A percentile compares a stretch with the other conserved stretches of the same genome.
phyloP scores from a whole-genome alignment of 805 yeast genomes.

The Spathaspora boniae region DNA sequence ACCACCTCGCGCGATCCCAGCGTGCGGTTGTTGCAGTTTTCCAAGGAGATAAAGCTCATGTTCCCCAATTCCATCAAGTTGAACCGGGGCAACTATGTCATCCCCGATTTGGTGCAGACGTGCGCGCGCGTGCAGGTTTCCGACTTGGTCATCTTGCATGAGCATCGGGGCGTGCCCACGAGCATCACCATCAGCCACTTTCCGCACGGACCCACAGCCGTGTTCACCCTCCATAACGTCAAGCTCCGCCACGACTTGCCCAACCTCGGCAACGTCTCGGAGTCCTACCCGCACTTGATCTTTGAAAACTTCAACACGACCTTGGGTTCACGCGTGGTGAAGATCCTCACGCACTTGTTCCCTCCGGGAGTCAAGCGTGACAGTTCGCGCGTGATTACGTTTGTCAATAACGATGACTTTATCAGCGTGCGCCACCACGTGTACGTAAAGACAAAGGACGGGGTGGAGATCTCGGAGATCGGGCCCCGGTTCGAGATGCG shows the following conservation, averaged over 20 bases:
- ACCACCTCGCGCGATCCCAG: slow-evolving; percentile 94
- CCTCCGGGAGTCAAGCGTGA: slow-evolving; percentile 97
- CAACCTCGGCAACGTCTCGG: slow-evolving; percentile 82
- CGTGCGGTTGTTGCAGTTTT: slow-evolving; percentile 79
- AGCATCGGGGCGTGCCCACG: slow-evolving; percentile 98
- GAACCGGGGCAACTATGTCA: slow-evolving; percentile 89
- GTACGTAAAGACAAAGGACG: slow-evolving; percentile 82
- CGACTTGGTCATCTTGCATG: slow-evolving; percentile 84
- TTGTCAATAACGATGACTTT: slow-evolving; percentile 85
- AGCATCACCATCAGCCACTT: slow-evolving; percentile 89
- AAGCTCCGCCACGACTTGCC: slow-evolving; percentile 89
- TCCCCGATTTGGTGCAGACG: slow-evolving; percentile 79
- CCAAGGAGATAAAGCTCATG: slow-evolving; percentile 85
- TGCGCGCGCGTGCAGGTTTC: slow-evolving; percentile 79
- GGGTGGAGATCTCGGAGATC: slow-evolving; percentile 89
- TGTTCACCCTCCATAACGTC: slow-evolving; percentile 91
- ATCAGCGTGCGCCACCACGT: slow-evolving; percentile 95
- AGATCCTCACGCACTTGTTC: slow-evolving; percentile 80
- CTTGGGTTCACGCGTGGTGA: slow-evolving; percentile 78
- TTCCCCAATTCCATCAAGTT: slow-evolving; percentile 87
- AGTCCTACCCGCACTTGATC: slow-evolving; percentile 89
- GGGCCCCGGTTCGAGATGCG: slow-evolving; percentile 99
- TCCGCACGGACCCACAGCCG: slow-evolving; percentile 97
- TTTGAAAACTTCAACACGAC: slow-evolving; percentile 84
- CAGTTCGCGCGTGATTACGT: slow-evolving; percentile 81